phyloP scores from a whole-genome alignment of 352 stramenopile species.

The Pythium brachiatum region DNA sequence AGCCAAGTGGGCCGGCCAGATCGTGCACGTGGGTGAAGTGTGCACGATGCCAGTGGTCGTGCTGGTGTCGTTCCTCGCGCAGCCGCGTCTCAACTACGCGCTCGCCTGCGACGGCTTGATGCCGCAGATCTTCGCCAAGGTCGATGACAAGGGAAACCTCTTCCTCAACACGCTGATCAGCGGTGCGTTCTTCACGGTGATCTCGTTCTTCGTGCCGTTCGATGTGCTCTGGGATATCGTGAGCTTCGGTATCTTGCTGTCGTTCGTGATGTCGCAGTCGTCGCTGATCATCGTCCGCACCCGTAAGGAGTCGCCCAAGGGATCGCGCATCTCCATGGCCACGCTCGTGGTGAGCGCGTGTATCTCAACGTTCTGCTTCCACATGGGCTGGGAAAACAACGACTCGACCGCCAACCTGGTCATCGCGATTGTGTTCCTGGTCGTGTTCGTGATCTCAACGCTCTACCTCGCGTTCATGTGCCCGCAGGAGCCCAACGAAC shows the following conservation, averaged over 20 bases:
- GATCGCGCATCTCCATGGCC: background rate
- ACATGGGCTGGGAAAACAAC: slow-evolving; percentile 66
- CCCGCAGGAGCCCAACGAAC: slow-evolving; percentile 42
- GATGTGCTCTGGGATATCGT: slow-evolving; percentile 85
- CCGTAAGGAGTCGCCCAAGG: slow-evolving; percentile 48
- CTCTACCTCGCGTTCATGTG: slow-evolving; percentile 58
- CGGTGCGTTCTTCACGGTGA: slow-evolving; percentile 57
- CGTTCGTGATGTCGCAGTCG: slow-evolving; percentile 84
- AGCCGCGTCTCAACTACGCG: slow-evolving; percentile 92
- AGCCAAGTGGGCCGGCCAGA: slow-evolving; percentile 41
- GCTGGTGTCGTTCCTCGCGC: slow-evolving; percentile 90
- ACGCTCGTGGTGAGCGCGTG: slow-evolving; percentile 34
- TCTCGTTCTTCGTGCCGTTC: slow-evolving; percentile 79
- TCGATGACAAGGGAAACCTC: slow-evolving; percentile 78
- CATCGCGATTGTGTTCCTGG: slow-evolving; percentile 49
- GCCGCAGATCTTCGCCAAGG: slow-evolving; percentile 87
- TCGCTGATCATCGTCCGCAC: slow-evolving; percentile 76
- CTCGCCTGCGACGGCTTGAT: slow-evolving; percentile 92
- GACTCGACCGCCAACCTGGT: slow-evolving; percentile 32
- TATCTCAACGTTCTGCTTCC: slow-evolving; percentile 59
- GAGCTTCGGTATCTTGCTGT: slow-evolving; percentile 86
- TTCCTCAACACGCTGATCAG: slow-evolving; percentile 76
- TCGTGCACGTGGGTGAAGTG: slow-evolving; percentile 55
- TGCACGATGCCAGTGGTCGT: slow-evolving; percentile 93
- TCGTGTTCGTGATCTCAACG: slow-evolving; percentile 27